These are phyloP conservation scores for Viridothelium virens DNA, from an alignment of 495 filamentous ascomycete species.

Conservation along the genomic window DNA sequence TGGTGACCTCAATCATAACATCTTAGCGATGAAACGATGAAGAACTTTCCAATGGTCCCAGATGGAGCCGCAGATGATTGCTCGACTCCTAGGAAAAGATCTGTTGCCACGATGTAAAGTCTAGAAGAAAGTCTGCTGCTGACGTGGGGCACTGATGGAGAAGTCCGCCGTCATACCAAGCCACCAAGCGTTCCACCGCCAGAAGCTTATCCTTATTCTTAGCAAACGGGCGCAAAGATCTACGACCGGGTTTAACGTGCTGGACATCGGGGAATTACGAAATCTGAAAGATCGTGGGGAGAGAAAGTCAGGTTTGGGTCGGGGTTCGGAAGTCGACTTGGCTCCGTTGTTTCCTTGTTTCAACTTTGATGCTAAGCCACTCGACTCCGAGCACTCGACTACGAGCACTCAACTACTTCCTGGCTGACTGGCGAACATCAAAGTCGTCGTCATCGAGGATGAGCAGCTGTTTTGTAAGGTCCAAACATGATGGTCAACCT, in stretches of 20 bases:
- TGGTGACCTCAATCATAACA: no score
- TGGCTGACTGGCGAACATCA: not conserved
- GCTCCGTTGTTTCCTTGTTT: not conserved
- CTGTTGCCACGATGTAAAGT: not conserved
- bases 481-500: not conserved
- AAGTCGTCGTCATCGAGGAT: not conserved
- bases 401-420: no score
- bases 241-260: not conserved
- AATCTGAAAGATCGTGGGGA: not conserved
- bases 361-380: not conserved
- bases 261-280: not conserved
- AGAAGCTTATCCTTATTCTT: slow-evolving; percentile 2
- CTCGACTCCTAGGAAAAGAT: no score
- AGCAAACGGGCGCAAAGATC: not conserved
- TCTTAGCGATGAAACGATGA: no score
- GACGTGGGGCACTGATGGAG: not conserved
- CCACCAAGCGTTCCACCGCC: no score
- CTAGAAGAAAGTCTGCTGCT: not conserved
- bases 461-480: not conserved
- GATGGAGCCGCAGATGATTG: no score
- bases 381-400: not conserved
- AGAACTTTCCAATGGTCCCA: not conserved
- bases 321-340: not conserved
- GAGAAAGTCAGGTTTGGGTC: not conserved
- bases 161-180: no score